Evolutionary conservation across 2,329 filamentous ascomycete genomes (phyloP), one percentile per base, ranked within the genome.

Genomic region (Phaeosphaeria sp.): DNA sequence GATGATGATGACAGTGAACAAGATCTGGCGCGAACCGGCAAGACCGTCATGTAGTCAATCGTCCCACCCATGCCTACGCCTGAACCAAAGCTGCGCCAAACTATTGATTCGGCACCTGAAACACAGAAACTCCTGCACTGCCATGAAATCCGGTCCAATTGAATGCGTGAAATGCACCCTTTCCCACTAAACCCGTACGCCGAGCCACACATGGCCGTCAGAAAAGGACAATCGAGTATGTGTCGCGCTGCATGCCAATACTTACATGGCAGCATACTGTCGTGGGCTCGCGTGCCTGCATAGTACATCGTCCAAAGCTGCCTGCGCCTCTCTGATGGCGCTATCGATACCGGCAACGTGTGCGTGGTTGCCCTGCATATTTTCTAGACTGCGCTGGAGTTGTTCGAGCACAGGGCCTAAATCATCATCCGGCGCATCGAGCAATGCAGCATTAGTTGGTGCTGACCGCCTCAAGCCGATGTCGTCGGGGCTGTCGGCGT

Each of bases 381-480:
- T 74, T 51, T 77, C 73, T 4, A 79, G 59, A 61, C 77, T 77
- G 43, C 71, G 74, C 33, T 68, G 68, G 48, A 79, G 69, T 61
- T 77, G 76, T 54, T 70, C 70, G 44, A 79, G 68, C 39, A 78
- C 59, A 24, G 73, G 68, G 18, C 59, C 69, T 11, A 79, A 61
- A 44, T 77, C 68, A 43, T 63, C 53, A 61, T 77, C 72, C 44
- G 71, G 60, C 43, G 61, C 51, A 52, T 76, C 74, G 46, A 77
- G 56, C 43, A 67, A 48, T 6, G 64, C 60, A 17, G 56, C 52
- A 27, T 69, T 60, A 21, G 53, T 53, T 56, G 60, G 57, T 39
- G 51, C 51, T 60, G 56, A 61, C 59, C 18, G 61, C 57, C 62
- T 72, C 57, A 75, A 45, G 5, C 61, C 58, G 56, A 77, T 75